Conservation (phyloP, 2,329 filamentous ascomycete species). For the Xylariaceae sp. region DNA sequence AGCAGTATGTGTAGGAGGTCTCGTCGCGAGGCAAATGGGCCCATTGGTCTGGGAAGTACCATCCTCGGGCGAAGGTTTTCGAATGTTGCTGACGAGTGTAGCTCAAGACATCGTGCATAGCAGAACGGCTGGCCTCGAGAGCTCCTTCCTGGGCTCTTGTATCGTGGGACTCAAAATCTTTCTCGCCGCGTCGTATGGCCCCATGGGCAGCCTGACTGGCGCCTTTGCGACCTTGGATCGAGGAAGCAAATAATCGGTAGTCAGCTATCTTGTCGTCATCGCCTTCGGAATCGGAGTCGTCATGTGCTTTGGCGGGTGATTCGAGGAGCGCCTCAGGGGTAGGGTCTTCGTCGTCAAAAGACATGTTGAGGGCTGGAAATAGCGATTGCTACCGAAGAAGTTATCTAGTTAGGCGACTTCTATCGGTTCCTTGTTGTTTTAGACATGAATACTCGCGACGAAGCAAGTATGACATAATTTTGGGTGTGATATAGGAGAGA, state of each 20-base stretch:
- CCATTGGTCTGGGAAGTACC: conserved; percentile 67
- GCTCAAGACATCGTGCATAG: conserved; percentile 83
- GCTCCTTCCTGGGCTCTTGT: conserved; percentile 75
- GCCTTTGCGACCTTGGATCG: conserved; percentile 35
- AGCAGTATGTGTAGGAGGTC: conserved; percentile 14
- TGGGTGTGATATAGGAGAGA: too few relatives aligned
- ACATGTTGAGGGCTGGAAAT: conserved; percentile 10
- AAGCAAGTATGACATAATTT: too few relatives aligned
- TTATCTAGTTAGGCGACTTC: too few relatives aligned
- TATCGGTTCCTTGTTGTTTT: too few relatives aligned
- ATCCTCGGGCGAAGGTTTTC: conserved; percentile 63
- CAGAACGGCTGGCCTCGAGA: conserved; percentile 75
- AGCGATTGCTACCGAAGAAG: neutral
- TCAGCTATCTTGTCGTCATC: conserved; percentile 55
- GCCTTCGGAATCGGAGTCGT: conserved; percentile 18
- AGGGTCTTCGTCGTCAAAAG: conserved; percentile 28
- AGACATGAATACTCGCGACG: too few relatives aligned
- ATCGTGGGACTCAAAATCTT: conserved; percentile 93
- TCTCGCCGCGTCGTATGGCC: conserved; percentile 86
- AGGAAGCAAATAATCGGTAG: conserved; percentile 68
- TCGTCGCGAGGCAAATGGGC: conserved; percentile 22
- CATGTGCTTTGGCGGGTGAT: conserved; percentile 14
- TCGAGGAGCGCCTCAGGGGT: conserved; percentile 1
- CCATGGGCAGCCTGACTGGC: conserved; percentile 47
- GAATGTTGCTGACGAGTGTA: conserved; percentile 71